phyloP scores from a whole-genome alignment of 768 basidiomycete species.

The Suillus subalutaceus region DNA sequence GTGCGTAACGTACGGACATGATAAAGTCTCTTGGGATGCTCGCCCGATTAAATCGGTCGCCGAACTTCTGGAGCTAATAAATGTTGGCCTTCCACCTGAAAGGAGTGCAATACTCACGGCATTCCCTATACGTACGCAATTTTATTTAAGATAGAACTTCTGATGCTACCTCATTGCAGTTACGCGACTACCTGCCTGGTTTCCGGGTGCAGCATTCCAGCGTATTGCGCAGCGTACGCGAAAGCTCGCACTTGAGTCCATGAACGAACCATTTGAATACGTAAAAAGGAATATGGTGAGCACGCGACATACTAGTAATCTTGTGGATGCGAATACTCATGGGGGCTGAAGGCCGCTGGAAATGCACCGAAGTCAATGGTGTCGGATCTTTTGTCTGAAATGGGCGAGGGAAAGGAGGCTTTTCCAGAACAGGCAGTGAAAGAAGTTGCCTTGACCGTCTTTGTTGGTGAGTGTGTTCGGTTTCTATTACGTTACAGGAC shows the following conservation, averaged over 20 bases:
- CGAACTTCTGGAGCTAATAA: slow-evolving; percentile 23
- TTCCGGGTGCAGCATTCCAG: slow-evolving; percentile 33
- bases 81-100: slow-evolving; percentile 27
- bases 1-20: slow-evolving; percentile 33
- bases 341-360: slow-evolving; percentile 23
- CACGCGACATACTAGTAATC: background rate
- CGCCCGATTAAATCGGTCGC: slow-evolving; percentile 29
- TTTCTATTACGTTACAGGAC: background rate
- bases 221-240: slow-evolving; percentile 20
- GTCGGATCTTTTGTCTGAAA: slow-evolving; percentile 25
- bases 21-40: slow-evolving; percentile 28
- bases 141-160: slow-evolving; percentile 1
- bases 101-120: slow-evolving; percentile 29
- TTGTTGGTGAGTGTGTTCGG: slow-evolving; percentile 26
- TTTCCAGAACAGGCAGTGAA: slow-evolving; percentile 27
- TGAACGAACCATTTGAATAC: slow-evolving; percentile 33
- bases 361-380: slow-evolving; percentile 32
- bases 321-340: background rate
- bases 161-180: slow-evolving; percentile 20
- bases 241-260: slow-evolving; percentile 24
- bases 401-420: slow-evolving; percentile 20
- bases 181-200: slow-evolving; percentile 31
- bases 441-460: slow-evolving; percentile 33
- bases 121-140: slow-evolving; percentile 31
- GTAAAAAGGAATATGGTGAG: slow-evolving; percentile 29